Percentiles rank a stretch among this genome's conserved stretches.
phyloP scores from a whole-genome alignment of 2,329 filamentous ascomycete species.

The Penicillium sp. region DNA sequence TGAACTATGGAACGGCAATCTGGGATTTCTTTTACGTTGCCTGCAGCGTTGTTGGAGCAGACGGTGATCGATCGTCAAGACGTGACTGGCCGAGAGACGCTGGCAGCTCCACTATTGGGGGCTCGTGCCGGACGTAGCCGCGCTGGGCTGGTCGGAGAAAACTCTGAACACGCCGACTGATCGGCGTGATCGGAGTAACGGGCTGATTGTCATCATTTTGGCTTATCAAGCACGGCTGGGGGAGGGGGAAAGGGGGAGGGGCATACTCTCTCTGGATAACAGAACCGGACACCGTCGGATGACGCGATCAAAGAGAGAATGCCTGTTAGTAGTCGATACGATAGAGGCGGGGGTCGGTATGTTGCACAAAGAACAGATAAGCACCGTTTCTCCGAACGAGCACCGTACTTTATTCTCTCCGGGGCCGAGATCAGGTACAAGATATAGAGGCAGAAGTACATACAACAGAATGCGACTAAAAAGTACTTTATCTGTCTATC shows the following conservation, averaged over 20 bases:
- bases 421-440: background rate
- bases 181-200: constrained; percentile 23
- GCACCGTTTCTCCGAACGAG: background rate
- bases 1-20: constrained; percentile 10
- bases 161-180: constrained; percentile 13
- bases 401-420: background rate
- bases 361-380: background rate
- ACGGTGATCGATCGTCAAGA: constrained; percentile 19
- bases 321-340: background rate
- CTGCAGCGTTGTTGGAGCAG: constrained; percentile 18
- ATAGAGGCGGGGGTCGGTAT: background rate
- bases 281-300: constrained; percentile 1
- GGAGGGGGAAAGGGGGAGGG: background rate
- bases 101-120: constrained; percentile 19
- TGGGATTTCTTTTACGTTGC: constrained; percentile 33
- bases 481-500: background rate
- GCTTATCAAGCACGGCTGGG: constrained; percentile 1
- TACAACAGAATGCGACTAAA: too few relatives aligned
- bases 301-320: background rate
- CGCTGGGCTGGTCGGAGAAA: constrained; percentile 19
- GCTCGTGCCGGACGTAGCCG: constrained; percentile 11
- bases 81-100: constrained; percentile 19
- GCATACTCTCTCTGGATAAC: background rate
- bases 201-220: background rate
- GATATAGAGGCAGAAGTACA: background rate